Evolutionary conservation across 2,329 filamentous ascomycete species (phyloP).

Genomic region (Leptographium wingfieldii): DNA sequence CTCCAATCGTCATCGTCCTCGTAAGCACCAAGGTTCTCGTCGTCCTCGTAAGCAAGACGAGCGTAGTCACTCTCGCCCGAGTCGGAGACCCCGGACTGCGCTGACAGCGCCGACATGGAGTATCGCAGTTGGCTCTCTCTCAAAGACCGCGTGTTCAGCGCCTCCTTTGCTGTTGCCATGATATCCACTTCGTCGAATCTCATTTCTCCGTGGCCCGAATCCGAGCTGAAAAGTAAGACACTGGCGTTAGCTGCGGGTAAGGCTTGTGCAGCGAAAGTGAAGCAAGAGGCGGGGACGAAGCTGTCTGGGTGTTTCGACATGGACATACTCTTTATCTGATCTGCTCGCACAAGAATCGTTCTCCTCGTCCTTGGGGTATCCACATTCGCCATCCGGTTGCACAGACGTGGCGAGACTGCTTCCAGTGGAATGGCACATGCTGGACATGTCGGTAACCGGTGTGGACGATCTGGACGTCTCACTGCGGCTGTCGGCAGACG

Average conservation of each 20-base stretch:
- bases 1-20: constrained; percentile 14
- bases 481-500: constrained; percentile 2
- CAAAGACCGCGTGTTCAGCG: not conserved
- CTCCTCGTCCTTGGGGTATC: constrained; percentile 3
- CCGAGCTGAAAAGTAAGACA: not conserved
- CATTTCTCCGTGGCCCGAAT: not conserved
- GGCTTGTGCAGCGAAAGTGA: not conserved
- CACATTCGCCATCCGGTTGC: constrained; percentile 5
- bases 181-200: not conserved
- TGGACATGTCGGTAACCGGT: constrained; percentile 10
- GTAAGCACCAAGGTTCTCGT: constrained; percentile 9
- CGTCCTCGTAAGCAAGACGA: constrained; percentile 2
- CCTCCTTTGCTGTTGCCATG: not conserved
- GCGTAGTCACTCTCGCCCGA: not conserved
- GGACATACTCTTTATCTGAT: constrained; percentile 10
- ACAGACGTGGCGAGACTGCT: constrained; percentile 9
- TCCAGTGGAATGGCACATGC: constrained; percentile 7
- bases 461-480: constrained; percentile 11
- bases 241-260: not conserved
- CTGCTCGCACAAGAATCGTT: not conserved
- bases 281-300: not conserved
- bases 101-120: not conserved
- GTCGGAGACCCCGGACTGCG: not conserved
- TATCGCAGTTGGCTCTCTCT: constrained; percentile 4
- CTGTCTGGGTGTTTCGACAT: too few species aligned